phyloP scores from a whole-genome alignment of 2,329 filamentous ascomycete genomes.

The Cordyceps cateniannulata region DNA sequence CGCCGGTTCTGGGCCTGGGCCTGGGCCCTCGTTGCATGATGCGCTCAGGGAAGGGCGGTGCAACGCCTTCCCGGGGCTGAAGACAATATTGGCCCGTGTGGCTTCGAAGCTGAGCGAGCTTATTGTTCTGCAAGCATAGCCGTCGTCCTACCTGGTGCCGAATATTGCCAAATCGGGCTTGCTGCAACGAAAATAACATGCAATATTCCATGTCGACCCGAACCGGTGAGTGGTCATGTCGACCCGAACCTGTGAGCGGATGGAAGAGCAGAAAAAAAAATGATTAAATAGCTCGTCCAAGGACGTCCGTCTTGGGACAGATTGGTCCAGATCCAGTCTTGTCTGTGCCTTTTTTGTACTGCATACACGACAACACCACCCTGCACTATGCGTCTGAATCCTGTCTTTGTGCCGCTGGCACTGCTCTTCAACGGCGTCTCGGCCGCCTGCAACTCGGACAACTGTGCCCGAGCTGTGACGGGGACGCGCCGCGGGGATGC shows the following conservation, averaged over 20 bases:
- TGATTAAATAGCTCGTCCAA: background rate
- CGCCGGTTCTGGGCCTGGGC: background rate
- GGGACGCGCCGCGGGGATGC: constrained; percentile 5
- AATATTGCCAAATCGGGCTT: background rate
- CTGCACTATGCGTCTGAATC: background rate
- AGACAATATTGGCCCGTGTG: background rate
- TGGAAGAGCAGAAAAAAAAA: background rate
- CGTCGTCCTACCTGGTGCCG: no score
- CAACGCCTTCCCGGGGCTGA: background rate
- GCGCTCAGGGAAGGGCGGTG: background rate
- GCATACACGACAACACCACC: background rate
- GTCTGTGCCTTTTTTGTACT: background rate
- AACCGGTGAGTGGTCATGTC: background rate
- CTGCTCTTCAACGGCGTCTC: background rate
- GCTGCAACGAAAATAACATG: background rate
- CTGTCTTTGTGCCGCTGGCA: background rate
- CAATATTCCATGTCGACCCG: background rate
- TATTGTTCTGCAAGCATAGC: background rate
- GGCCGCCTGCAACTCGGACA: constrained; percentile 1
- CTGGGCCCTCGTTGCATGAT: background rate
- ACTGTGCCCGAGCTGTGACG: constrained; percentile 12
- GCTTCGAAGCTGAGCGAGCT: background rate
- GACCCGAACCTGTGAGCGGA: background rate
- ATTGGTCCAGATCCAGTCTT: background rate
- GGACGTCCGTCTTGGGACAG: background rate